Base-by-base conservation (phyloP, 2,329 filamentous ascomycete genomes). In the Colletotrichum phormii region DNA sequence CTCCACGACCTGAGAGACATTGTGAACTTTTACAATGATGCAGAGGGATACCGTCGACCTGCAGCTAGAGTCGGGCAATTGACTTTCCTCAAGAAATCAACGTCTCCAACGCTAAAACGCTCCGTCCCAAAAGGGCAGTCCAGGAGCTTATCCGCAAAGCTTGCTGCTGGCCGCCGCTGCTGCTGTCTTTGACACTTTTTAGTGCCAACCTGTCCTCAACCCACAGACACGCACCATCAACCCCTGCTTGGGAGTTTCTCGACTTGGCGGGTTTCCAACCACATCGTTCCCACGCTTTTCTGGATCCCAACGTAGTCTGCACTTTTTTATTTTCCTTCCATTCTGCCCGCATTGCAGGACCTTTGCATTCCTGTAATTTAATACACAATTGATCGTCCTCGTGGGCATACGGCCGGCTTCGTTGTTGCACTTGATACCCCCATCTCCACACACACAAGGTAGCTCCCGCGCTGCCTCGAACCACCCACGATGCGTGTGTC, bases 401-500 rank as follows among this genome's bases (percentile, higher is more conserved):
- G 60, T 55, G 65, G 60, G 70, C 63, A 33, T 63, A 68, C 68
- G 69, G 64, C 73, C 67, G 64, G 54, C 58, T 67, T 67, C 64
- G 64, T 67, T 75, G 66, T 57, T 35, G 54, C 68, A 37, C 53
- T 74, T 68, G 59, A 68, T 61, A 72, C 42, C 42, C 64, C 64
- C 55, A 65, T 61, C 57, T 29, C 60, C 22, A 59, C 22, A 35
- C 33, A 33, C 24, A 26, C 55, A 55, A 59, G 15, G 18, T 59
- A 71, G 74, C 64, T 62, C 42, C 53, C 61, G 60, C 26, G 18
- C 72, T 59, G 59, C 67, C 60, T 29, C 60, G 9, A 18, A 59
- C 29, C 77, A 74, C 73, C 74, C 80, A 82, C 76, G 70, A 89
- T 89, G 87, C 86, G 86, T 80, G 78, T 75, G 57, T 67, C 71